These are phyloP conservation scores for Epicoccum nigrum DNA, from an alignment of 2,329 filamentous ascomycete genomes.

Conservation along the genomic window DNA sequence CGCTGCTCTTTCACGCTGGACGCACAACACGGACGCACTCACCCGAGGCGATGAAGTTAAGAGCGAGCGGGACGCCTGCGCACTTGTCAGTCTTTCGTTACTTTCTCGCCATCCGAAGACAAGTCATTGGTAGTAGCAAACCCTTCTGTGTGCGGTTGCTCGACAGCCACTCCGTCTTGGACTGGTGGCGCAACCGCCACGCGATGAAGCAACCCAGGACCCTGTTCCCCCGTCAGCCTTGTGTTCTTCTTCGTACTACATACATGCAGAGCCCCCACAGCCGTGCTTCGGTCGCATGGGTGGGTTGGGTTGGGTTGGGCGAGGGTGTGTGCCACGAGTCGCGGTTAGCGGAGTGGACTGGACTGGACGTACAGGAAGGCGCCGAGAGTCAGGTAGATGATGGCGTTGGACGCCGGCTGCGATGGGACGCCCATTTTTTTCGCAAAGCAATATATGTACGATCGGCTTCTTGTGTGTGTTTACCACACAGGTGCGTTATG, in stretches of 20 bases:
- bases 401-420: slow-evolving; percentile 76
- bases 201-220: slow-evolving; percentile 66
- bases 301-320: neutral
- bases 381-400: slow-evolving; percentile 81
- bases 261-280: no score
- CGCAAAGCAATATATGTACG: neutral
- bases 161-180: slow-evolving; percentile 73
- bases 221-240: slow-evolving; percentile 51
- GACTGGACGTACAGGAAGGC: slow-evolving; percentile 75
- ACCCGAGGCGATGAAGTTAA: slow-evolving; percentile 93
- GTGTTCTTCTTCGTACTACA: no score
- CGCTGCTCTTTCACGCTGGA: slow-evolving; percentile 58
- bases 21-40: slow-evolving; percentile 62
- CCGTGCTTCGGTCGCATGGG: no score
- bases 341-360: no score
- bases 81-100: slow-evolving; percentile 33
- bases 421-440: slow-evolving; percentile 76
- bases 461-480: slow-evolving; percentile 8
- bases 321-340: slow-evolving; percentile 37
- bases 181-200: slow-evolving; percentile 65
- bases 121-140: slow-evolving; percentile 42
- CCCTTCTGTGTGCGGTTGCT: slow-evolving; percentile 84
- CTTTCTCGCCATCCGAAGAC: slow-evolving; percentile 19
- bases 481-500: slow-evolving; percentile 21
- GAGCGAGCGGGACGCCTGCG: slow-evolving; percentile 76